A percentile compares a stretch with the other conserved stretches of the same genome.
These are phyloP conservation scores for Imleria badia DNA, from an alignment of 768 basidiomycete species.

Conservation along the genomic window DNA sequence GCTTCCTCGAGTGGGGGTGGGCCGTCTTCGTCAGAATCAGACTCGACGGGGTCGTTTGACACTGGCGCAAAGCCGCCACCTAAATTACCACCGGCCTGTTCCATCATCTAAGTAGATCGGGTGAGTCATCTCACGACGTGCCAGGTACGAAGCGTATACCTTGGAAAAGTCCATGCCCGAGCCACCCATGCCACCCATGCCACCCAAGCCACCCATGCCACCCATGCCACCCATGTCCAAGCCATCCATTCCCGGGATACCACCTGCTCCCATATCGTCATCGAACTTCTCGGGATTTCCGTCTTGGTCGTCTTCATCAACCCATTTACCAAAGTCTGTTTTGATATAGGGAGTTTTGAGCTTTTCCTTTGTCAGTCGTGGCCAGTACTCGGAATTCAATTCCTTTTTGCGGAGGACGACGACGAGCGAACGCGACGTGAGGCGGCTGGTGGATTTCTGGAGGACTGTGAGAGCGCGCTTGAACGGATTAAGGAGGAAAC, in stretches of 20 bases:
- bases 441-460: constrained; percentile 46
- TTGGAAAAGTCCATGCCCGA: constrained; percentile 63
- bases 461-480: background rate
- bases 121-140: constrained; percentile 3
- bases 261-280: constrained; percentile 38
- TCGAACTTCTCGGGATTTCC: constrained; percentile 41
- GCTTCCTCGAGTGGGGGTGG: constrained; percentile 82
- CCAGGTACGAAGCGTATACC: constrained; percentile 35
- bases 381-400: constrained; percentile 79
- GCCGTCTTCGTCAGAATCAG: constrained; percentile 53
- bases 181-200: background rate
- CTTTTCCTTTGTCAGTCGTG: constrained; percentile 88
- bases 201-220: background rate
- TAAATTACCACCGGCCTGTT: constrained; percentile 28
- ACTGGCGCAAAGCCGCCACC: constrained; percentile 12
- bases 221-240: too few relatives aligned
- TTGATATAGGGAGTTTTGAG: constrained; percentile 78
- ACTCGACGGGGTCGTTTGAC: constrained; percentile 24
- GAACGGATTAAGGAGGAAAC: background rate
- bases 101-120: constrained; percentile 40
- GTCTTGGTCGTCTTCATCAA: constrained; percentile 96
- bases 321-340: constrained; percentile 95
- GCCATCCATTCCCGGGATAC: constrained; percentile 40
- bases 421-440: constrained; percentile 62
- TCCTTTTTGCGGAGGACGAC: constrained; percentile 83